phyloP scores from a whole-genome alignment of 768 basidiomycete species.

The Tulasnella sp. region DNA sequence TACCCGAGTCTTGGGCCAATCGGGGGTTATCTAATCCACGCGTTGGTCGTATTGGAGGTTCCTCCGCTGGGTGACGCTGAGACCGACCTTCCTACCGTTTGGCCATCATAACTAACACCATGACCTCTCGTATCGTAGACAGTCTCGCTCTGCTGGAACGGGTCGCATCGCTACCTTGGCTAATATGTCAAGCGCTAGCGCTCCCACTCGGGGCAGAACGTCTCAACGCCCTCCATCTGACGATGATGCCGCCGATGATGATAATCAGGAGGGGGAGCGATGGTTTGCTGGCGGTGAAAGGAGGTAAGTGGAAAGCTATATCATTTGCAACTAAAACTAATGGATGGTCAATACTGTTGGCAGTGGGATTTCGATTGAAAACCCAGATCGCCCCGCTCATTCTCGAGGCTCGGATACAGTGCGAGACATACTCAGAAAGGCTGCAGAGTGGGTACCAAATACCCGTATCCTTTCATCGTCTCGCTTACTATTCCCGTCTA shows the following conservation, averaged over 20 bases:
- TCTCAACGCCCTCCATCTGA: conserved; percentile 40
- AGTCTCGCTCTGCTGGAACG: not conserved
- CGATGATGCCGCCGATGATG: conserved; percentile 32
- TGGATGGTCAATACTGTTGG: not conserved
- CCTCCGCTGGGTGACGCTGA: not conserved
- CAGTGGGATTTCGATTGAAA: conserved; percentile 83
- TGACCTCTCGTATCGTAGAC: not conserved
- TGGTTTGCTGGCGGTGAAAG: conserved; percentile 95
- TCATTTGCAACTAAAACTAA: not conserved
- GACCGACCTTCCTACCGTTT: not conserved
- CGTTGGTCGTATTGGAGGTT: conserved; percentile 15
- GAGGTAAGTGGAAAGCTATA: conserved; percentile 39
- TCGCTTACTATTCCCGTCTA: not conserved
- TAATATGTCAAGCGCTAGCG: conserved; percentile 22
- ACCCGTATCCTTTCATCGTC: not conserved
- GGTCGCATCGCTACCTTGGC: conserved; percentile 30
- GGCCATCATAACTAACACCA: not conserved
- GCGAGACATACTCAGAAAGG: conserved; percentile 63
- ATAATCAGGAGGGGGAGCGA: conserved; percentile 33
- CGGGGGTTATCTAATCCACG: conserved; percentile 5
- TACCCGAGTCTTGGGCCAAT: conserved; percentile 28
- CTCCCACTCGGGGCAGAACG: conserved; percentile 19
- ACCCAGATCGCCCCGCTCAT: conserved; percentile 45
- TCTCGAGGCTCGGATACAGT: conserved; percentile 49
- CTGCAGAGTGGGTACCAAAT: conserved; percentile 57